Percentiles rank a stretch among this genome's conserved stretches.
These are phyloP conservation scores for Tuber calosporum DNA, from an alignment of 495 filamentous ascomycete species.

Conservation along the genomic window DNA sequence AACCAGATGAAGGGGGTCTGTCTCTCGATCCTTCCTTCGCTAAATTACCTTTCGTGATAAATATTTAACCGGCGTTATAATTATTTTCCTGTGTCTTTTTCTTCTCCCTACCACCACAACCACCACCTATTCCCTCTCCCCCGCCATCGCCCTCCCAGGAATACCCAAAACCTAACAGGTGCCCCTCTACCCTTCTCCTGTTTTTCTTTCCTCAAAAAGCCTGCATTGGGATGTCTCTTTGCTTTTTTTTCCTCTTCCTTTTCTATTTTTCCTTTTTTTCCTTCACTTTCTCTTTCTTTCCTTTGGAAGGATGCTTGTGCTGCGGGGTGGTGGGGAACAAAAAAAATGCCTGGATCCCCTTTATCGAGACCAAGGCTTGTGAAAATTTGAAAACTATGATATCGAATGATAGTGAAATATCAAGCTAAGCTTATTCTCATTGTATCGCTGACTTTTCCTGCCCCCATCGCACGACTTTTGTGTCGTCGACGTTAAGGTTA, in stretches of 20 bases:
- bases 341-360: not conserved
- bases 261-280: not conserved
- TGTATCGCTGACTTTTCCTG: not conserved
- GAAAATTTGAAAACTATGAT: not conserved
- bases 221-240: not conserved
- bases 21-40: not conserved
- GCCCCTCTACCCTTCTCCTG: not conserved
- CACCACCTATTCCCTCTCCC: not conserved
- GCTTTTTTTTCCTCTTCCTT: not conserved
- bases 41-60: not conserved
- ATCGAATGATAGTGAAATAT: not conserved
- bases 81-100: not conserved
- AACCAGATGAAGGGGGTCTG: not conserved
- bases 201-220: not conserved
- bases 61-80: not conserved
- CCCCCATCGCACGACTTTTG: not conserved
- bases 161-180: not conserved
- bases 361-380: not conserved
- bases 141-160: not conserved
- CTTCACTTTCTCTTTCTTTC: too few species aligned
- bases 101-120: not conserved
- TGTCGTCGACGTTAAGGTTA: not conserved
- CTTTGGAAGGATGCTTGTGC: not conserved
- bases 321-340: not conserved
- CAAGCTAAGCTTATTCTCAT: not conserved